Evolutionary conservation across 2,329 filamentous ascomycete species (phyloP).

Genomic region (Aspergillus felis): DNA sequence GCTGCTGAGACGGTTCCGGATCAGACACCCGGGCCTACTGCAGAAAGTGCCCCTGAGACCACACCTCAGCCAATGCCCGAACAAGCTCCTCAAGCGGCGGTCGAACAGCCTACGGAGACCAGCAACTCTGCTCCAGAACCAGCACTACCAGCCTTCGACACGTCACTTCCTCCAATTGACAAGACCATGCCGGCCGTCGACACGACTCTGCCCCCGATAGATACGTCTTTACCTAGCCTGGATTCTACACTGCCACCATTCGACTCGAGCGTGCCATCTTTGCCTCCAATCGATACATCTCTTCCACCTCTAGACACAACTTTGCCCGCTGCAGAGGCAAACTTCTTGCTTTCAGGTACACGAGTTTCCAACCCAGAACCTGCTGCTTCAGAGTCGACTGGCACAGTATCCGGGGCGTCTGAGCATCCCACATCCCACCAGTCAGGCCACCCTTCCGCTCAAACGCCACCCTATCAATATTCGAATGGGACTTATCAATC

Average conservation of each 20-base stretch:
- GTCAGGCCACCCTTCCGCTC: conserved; percentile 2
- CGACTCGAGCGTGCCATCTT: conserved; percentile 27
- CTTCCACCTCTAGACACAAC: conserved; percentile 27
- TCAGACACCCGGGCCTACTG: conserved; percentile 1
- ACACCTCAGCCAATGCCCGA: neutral
- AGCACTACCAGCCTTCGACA: conserved; percentile 13
- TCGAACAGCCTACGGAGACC: neutral
- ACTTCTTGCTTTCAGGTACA: conserved; percentile 14
- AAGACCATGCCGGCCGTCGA: conserved; percentile 25
- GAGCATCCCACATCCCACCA: conserved; percentile 7
- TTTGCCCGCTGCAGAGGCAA: conserved; percentile 17
- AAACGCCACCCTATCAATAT: conserved; percentile 12
- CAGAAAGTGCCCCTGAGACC: neutral
- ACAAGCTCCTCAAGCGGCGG: neutral
- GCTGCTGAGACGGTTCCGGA: neutral
- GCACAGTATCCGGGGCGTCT: neutral
- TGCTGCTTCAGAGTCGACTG: conserved; percentile 1
- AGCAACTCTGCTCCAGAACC: conserved; percentile 8
- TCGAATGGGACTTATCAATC: conserved; percentile 8
- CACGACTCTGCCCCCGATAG: conserved; percentile 22
- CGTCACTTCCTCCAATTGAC: conserved; percentile 21
- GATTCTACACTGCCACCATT: conserved; percentile 28
- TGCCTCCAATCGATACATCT: conserved; percentile 23
- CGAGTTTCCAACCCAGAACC: conserved; percentile 10
- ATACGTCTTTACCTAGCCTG: conserved; percentile 23